A percentile compares a stretch with the other conserved stretches of the same genome.
These are phyloP conservation scores for Candida pseudofarinosa DNA, from an alignment of 805 yeast genomes.

Conservation along the genomic window DNA sequence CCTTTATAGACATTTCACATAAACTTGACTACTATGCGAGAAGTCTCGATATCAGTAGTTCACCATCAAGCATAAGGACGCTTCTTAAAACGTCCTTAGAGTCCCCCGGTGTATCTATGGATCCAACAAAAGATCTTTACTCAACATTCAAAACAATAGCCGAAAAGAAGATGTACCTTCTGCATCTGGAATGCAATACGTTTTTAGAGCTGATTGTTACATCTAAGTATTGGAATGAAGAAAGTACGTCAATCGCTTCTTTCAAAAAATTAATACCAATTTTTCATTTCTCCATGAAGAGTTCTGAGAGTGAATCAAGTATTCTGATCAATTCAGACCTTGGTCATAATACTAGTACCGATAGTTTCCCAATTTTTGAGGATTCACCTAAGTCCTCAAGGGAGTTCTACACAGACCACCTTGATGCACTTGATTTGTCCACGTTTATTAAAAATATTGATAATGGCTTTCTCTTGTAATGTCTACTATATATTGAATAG, in stretches of 20 bases:
- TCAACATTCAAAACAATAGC: neutral
- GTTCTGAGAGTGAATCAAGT: conserved; percentile 2
- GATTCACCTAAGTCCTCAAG: neutral
- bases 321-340: conserved; percentile 1
- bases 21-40: conserved; percentile 8
- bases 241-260: neutral
- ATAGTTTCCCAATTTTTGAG: neutral
- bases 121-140: neutral
- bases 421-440: neutral
- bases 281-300: neutral
- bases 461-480: neutral
- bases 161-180: neutral
- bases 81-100: neutral
- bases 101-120: neutral
- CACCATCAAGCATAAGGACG: conserved; percentile 6
- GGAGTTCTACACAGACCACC: neutral
- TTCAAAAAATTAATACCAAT: conserved; percentile 1
- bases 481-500: neutral
- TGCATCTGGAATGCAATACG: neutral
- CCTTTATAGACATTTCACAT: conserved; percentile 5
- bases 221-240: neutral
- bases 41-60: conserved; percentile 3
- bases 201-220: neutral
- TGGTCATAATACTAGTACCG: neutral
- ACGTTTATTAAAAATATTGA: neutral